phyloP scores from a whole-genome alignment of 208 protist species.

The Trypanosoma theileri region DNA sequence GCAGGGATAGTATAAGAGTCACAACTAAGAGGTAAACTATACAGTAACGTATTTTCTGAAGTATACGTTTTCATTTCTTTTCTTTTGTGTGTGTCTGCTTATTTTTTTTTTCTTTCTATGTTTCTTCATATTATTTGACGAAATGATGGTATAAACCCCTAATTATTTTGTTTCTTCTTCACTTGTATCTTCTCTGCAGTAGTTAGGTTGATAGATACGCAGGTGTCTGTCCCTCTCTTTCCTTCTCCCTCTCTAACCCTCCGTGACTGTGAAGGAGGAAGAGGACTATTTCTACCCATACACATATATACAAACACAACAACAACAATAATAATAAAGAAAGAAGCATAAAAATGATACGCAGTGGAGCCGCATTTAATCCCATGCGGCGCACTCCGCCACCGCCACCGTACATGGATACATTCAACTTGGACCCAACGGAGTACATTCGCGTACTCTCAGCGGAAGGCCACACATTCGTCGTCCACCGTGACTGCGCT shows the following conservation, averaged over 20 bases:
- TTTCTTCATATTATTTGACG: constrained; percentile 1
- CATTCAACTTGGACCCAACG: constrained; percentile 48
- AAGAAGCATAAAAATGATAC: constrained; percentile 34
- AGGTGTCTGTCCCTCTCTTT: no score
- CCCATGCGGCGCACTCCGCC: constrained; percentile 86
- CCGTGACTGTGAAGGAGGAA: no score
- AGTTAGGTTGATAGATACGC: no score
- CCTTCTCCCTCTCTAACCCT: no score
- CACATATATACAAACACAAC: no score
- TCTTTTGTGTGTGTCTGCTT: background rate
- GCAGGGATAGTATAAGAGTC: no score
- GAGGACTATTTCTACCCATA: no score
- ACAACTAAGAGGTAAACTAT: no score
- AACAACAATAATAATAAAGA: background rate
- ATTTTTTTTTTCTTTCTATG: constrained; percentile 11
- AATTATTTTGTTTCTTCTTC: constrained; percentile 8
- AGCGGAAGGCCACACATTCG: constrained; percentile 40
- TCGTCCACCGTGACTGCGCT: constrained; percentile 61
- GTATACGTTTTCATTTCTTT: background rate
- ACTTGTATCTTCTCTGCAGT: background rate
- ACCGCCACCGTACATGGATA: constrained; percentile 77
- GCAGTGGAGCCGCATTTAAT: constrained; percentile 64
- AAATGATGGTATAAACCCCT: constrained; percentile 1
- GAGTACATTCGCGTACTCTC: constrained; percentile 57
- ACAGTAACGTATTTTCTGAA: no score